Percentiles rank a stretch among this genome's conserved stretches.
Evolutionary conservation across 2,329 filamentous ascomycete genomes (phyloP).

Genomic region (Akanthomyces uredinophilus): DNA sequence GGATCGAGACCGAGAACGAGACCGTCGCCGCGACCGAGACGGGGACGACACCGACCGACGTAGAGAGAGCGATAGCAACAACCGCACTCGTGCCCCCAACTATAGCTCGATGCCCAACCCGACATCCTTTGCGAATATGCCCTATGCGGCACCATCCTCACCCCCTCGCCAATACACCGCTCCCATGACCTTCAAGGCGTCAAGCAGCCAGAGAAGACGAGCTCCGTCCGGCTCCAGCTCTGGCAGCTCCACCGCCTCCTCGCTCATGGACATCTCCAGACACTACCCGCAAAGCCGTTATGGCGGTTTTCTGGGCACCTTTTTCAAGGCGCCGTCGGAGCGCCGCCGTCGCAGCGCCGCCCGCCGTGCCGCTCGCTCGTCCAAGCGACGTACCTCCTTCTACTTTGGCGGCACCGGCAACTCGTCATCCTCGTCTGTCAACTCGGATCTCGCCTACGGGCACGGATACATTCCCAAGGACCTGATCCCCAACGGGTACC

Average conservation of each 20-base stretch:
- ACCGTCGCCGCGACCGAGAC: slow-evolving; percentile 1
- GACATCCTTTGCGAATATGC: slow-evolving; percentile 5
- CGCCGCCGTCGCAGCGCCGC: slow-evolving; percentile 36
- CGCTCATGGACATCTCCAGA: slow-evolving; percentile 62
- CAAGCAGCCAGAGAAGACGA: slow-evolving; percentile 1
- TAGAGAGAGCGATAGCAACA: slow-evolving; percentile 1
- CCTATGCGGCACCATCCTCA: slow-evolving; percentile 2
- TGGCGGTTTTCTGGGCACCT: slow-evolving; percentile 54
- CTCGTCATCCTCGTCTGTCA: slow-evolving; percentile 62
- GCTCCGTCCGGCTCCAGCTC: slow-evolving; percentile 26
- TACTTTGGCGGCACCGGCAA: slow-evolving; percentile 44
- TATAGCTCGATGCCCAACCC: slow-evolving; percentile 13
- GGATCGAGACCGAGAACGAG: slow-evolving; percentile 10
- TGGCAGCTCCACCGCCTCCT: slow-evolving; percentile 48
- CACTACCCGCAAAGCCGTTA: slow-evolving; percentile 41
- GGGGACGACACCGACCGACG: not conserved
- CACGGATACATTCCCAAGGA: slow-evolving; percentile 48
- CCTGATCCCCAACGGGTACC: slow-evolving; percentile 14
- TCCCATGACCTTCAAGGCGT: not conserved
- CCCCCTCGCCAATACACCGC: not conserved
- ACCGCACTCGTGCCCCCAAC: not conserved
- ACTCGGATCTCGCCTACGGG: slow-evolving; percentile 65
- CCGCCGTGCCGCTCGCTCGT: slow-evolving; percentile 1
- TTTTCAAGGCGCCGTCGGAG: slow-evolving; percentile 59
- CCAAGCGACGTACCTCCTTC: slow-evolving; percentile 26